Conservation (phyloP, 441 rosid species). For the Monsonia emarginata region DNA sequence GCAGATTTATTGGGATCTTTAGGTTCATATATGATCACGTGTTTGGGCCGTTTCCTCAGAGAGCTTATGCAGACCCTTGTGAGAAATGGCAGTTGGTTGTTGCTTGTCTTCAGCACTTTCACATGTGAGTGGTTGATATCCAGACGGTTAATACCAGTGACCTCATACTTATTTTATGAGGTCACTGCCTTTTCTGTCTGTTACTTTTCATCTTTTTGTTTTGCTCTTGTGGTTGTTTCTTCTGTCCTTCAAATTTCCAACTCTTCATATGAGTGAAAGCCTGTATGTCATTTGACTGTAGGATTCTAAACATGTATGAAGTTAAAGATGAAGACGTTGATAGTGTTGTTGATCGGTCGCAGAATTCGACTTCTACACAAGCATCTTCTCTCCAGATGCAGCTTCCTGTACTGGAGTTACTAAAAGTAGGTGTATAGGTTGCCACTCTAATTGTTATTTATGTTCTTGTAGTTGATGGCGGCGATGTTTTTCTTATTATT, state of each 20-base stretch:
- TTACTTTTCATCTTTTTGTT: constrained; percentile 1
- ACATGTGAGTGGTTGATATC: constrained; percentile 74
- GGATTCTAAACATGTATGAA: constrained; percentile 81
- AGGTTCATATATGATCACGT: constrained; percentile 85
- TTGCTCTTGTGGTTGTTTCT: neutral
- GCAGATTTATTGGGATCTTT: constrained; percentile 90
- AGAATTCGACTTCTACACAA: constrained; percentile 34
- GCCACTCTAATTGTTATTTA: neutral
- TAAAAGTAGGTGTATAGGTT: constrained; percentile 48
- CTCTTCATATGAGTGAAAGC: constrained; percentile 4
- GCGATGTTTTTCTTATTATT: neutral
- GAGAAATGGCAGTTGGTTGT: constrained; percentile 92
- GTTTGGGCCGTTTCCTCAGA: constrained; percentile 88
- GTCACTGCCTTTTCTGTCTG: too few species aligned
- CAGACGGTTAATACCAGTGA: too few species aligned
- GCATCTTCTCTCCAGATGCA: constrained; percentile 61
- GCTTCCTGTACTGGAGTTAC: constrained; percentile 77
- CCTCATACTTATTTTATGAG: too few species aligned
- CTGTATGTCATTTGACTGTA: constrained; percentile 23
- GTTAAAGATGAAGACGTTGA: constrained; percentile 75
- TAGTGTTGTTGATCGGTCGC: constrained; percentile 46
- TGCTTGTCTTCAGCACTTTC: constrained; percentile 94
- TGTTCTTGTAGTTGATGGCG: neutral
- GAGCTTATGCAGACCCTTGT: constrained; percentile 88
- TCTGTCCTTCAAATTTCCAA: neutral